These are phyloP conservation scores for Zymoseptoria pseudotritici DNA, from an alignment of 2,329 filamentous ascomycete species.

Conservation along the genomic window DNA sequence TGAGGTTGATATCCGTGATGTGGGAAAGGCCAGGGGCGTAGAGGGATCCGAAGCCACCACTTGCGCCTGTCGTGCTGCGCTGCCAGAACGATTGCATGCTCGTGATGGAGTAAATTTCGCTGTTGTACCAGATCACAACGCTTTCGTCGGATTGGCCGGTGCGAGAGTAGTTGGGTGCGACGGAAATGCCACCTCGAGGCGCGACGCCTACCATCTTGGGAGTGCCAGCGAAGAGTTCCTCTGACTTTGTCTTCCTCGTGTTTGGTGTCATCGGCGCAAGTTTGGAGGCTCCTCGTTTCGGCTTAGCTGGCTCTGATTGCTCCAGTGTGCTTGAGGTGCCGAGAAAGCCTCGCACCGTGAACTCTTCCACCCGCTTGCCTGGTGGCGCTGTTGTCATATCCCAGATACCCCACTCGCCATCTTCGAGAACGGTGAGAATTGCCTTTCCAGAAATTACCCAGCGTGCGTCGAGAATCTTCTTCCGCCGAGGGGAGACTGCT, in stretches of 20 bases:
- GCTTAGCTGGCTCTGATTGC: constrained; percentile 20
- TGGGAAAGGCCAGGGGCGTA: constrained; percentile 36
- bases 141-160: constrained; percentile 37
- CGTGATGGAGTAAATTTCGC: constrained; percentile 38
- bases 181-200: constrained; percentile 37
- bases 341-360: constrained; percentile 26
- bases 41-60: constrained; percentile 30
- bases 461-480: constrained; percentile 41
- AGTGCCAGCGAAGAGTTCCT: constrained; percentile 38
- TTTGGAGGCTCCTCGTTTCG: constrained; percentile 27
- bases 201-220: constrained; percentile 26
- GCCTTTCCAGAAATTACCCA: constrained; percentile 42
- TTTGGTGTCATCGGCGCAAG: constrained; percentile 47
- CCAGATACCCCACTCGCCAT: constrained; percentile 50
- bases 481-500: constrained; percentile 33
- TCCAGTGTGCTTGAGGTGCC: constrained; percentile 18
- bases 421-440: constrained; percentile 41
- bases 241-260: constrained; percentile 40
- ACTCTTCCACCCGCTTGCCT: constrained; percentile 20
- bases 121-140: constrained; percentile 41
- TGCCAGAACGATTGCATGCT: constrained; percentile 40
- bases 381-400: constrained; percentile 25
- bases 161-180: constrained; percentile 27
- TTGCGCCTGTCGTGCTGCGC: constrained; percentile 29
- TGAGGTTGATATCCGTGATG: constrained; percentile 35